A percentile compares a stretch with the other conserved stretches of the same genome.
These are phyloP conservation scores for Microdochium bolleyi DNA, from an alignment of 2,329 filamentous ascomycete genomes.

Conservation along the genomic window DNA sequence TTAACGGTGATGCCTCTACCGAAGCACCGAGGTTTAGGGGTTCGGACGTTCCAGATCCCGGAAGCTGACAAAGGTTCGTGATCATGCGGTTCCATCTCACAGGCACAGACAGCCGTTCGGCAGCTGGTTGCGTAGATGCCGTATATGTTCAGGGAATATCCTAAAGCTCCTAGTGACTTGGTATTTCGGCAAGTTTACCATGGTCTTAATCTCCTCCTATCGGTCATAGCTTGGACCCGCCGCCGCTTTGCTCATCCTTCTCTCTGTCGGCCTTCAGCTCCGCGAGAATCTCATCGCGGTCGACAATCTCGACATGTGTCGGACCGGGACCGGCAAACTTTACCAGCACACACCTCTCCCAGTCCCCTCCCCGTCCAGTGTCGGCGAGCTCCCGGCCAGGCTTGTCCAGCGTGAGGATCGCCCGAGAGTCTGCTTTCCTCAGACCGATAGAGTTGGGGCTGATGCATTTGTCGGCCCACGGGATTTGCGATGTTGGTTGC, in stretches of 20 bases:
- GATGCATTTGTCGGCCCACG: slow-evolving; percentile 56
- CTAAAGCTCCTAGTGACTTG: too few relatives aligned
- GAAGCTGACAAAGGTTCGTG: too few relatives aligned
- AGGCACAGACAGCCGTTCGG: too few relatives aligned
- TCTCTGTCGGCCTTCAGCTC: neutral
- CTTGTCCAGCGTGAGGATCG: slow-evolving; percentile 48
- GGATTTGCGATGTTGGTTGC: slow-evolving; percentile 35
- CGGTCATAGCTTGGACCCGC: too few relatives aligned
- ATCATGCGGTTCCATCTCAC: too few relatives aligned
- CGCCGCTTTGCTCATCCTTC: neutral
- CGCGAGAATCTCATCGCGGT: neutral
- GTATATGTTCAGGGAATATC: too few relatives aligned
- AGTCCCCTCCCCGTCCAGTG: slow-evolving; percentile 43
- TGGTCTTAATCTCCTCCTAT: too few relatives aligned
- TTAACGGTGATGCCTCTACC: too few relatives aligned
- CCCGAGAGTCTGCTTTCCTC: slow-evolving; percentile 32
- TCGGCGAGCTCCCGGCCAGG: slow-evolving; percentile 47
- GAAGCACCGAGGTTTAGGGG: too few relatives aligned
- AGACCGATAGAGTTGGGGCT: slow-evolving; percentile 41
- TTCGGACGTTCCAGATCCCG: too few relatives aligned
- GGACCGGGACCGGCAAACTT: slow-evolving; percentile 32
- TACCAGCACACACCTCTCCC: slow-evolving; percentile 50
- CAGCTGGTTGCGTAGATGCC: too few relatives aligned
- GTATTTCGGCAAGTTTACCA: too few relatives aligned
- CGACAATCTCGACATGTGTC: neutral